A percentile compares a stretch with the other conserved stretches of the same genome.
These are phyloP conservation scores for Fraxinus ornus DNA, from an alignment of 305 asterid species.

Conservation along the genomic window DNA sequence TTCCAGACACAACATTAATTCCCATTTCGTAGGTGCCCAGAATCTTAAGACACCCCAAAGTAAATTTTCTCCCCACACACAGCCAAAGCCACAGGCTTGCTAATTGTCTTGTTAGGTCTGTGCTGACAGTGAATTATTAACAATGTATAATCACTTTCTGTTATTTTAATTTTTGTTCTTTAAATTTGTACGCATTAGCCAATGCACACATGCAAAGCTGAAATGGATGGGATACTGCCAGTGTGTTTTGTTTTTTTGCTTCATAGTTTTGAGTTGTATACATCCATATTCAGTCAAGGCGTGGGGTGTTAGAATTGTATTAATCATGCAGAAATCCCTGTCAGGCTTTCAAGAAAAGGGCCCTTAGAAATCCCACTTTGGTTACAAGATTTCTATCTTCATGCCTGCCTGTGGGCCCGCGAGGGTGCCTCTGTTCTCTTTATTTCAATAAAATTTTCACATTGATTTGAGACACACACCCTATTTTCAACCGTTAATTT, in stretches of 20 bases:
- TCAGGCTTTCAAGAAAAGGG: conserved; percentile 28
- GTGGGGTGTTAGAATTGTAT: background rate
- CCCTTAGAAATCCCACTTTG: conserved; percentile 18
- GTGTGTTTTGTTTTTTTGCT: conserved; percentile 18
- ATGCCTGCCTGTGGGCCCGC: background rate
- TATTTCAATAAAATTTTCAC: background rate
- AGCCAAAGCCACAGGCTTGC: background rate
- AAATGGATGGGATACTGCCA: conserved; percentile 41
- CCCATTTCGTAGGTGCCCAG: conserved; percentile 12
- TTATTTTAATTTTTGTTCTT: conserved; percentile 21
- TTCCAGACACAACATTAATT: conserved; percentile 16
- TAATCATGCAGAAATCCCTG: conserved; percentile 27
- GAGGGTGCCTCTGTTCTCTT: background rate
- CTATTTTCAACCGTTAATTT: background rate
- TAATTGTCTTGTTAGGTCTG: background rate
- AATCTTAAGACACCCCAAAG: conserved; percentile 9
- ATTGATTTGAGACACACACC: background rate
- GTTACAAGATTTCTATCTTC: conserved; percentile 24
- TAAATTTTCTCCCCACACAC: background rate
- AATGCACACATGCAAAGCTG: conserved; percentile 34
- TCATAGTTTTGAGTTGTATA: conserved; percentile 31
- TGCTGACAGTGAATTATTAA: background rate
- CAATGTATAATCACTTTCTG: background rate
- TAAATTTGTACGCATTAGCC: conserved; percentile 26
- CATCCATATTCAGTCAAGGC: conserved; percentile 27